Evolutionary conservation across 2,329 filamentous ascomycete genomes (phyloP), one percentile per base, ranked within the genome.

Genomic region (Arthroderma uncinatum): DNA sequence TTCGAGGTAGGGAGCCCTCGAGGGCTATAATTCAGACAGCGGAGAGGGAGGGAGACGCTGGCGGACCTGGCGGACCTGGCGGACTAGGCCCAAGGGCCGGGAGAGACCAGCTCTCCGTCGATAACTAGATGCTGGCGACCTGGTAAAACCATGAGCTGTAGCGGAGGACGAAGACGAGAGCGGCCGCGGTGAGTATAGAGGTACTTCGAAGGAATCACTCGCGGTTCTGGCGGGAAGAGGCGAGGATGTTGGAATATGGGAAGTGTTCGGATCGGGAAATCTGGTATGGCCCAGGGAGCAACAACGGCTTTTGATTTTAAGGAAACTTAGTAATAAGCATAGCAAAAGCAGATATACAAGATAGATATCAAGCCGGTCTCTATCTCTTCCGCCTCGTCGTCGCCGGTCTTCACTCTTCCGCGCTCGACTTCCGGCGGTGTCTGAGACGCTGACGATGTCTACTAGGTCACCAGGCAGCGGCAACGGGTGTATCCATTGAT

Each of bases 81-180:
- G 52, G 36, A 42, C 57, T 54, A 34, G 42, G 40, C 47, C 33
- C 40, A 39, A 52, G 25, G 14, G 9, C 36, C 65, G 57, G 66
- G 69, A 68, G 68, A 73, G 71, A 64, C 71, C 72, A 73, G 71
- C 71, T 73, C 67, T 71, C 70, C 70, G 69, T 66, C 63, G 64
- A 70, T 63, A 62, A 42, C 12, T 44, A 40, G 21, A 55, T 55
- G 16, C 37, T 12, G 23, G 37, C 10, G 25, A 19, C 14, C 19
- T 55, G 37, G 30, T 16, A 55, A 23, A 33, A 33, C 25, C 53
- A 53, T 50, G 47, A 50, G 47, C 25, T 9, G n/a, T n/a, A 16
- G 25, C 19, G n/a, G 23, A 9, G 28, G 7, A 7, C 7, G 28
- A 30, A 50, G 47, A 50, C 47, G 47, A 50, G 25, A 30, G 10